Base-by-base conservation (phyloP, 176 grass and related monocot species). In the Oryza coarctata region DNA sequence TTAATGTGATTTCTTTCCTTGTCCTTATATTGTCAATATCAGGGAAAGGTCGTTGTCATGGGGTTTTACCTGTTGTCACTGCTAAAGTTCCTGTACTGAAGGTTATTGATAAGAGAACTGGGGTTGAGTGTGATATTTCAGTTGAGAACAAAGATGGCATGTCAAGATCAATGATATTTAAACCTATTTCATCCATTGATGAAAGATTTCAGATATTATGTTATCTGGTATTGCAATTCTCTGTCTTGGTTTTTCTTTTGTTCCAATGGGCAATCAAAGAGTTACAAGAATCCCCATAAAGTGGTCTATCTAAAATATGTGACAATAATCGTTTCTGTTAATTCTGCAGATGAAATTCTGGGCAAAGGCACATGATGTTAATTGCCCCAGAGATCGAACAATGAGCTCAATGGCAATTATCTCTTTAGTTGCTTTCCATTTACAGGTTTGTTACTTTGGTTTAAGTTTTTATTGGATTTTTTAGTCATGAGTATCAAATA, bases 321-420 rank as follows among this genome's bases (percentile, higher is more conserved):
- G 50, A 52, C 55, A 91, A 33, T 22, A 35, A n/a, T 15, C 15
- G 9, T 14, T 45, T 73, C n/a, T 81, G 57, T 82, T 70, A 84
- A 67, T 64, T 72, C 66, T 87, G 29, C 86, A 97, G 94, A 94
- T 94, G 83, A 97, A 97, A 80, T 86, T 63, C 73, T 97, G 94
- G 94, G 94, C 94, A 49, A 93, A 91, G 80, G 71, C 63, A 63
- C 85, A 91, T 83, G 79, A 82, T 64, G 83, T 98, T 76, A 98
- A 93, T 78, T 89, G 90, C 77, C 86, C 95, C 76, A 98, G 76
- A 86, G 92, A 98, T 82, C 71, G 50, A 85, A 98, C 95, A 57
- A 86, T 98, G 82, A 98, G 93, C 90, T 98, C 95, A n/a, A 93
- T 98, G 82, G 77, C 90, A 23, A 93, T 98, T 86, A 93, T 95